Conservation (phyloP, 1,139 yeast genomes). For the Saccharomyces pastorianus region DNA sequence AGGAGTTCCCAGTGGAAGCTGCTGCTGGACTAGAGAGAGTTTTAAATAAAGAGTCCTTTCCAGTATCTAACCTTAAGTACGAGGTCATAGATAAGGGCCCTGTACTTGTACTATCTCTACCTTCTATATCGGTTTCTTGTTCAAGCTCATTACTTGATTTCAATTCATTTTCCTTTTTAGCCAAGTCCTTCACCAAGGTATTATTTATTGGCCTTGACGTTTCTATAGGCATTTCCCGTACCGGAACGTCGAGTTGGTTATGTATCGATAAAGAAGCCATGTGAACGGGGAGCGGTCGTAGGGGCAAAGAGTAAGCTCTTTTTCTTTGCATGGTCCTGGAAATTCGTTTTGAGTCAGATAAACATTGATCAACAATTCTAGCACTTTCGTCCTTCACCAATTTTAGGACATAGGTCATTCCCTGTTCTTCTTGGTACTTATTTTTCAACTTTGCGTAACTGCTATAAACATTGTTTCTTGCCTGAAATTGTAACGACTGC, state of each 20-base stretch:
- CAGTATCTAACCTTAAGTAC: neutral
- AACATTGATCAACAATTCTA: neutral
- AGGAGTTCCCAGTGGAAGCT: neutral
- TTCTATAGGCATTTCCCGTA: neutral
- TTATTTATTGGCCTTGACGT: neutral
- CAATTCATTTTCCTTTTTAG: neutral
- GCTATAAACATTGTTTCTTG: constrained; percentile 29
- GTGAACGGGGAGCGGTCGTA: neutral
- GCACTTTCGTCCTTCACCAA: neutral
- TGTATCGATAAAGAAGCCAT: neutral
- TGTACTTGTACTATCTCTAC: neutral
- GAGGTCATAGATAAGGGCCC: neutral
- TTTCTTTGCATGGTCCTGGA: neutral
- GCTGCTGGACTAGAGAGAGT: neutral
- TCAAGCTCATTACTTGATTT: neutral
- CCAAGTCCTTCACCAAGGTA: neutral
- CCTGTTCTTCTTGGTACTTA: constrained; percentile 25
- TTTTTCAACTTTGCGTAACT: constrained; percentile 24
- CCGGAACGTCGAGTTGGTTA: neutral
- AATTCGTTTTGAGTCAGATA: neutral
- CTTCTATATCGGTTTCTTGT: no score
- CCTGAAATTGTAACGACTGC: constrained; percentile 28
- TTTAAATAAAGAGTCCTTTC: neutral
- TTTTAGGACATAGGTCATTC: constrained; percentile 25
- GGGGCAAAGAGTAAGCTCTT: neutral